Percentiles rank a stretch among this genome's conserved stretches.
These are phyloP conservation scores for Chlamydomonas sp. DNA, from an alignment of 139 green algal species.

Conservation along the genomic window DNA sequence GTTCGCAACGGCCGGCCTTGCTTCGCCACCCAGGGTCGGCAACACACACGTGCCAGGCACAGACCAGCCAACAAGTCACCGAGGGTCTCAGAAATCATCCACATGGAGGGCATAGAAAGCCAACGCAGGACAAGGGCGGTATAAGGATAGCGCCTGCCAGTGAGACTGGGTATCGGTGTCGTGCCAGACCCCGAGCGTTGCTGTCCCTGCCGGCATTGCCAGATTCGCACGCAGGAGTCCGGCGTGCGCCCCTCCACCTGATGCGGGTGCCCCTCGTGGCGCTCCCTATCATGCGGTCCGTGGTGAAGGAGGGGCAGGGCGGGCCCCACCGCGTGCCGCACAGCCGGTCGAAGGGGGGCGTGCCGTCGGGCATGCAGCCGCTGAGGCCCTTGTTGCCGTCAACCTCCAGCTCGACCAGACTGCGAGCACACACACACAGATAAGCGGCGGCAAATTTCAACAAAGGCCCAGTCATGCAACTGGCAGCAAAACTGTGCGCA, in stretches of 20 bases:
- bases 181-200: not conserved
- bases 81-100: too few relatives aligned
- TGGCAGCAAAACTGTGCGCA: too few relatives aligned
- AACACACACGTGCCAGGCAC: not conserved
- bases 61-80: too few relatives aligned
- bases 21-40: not conserved
- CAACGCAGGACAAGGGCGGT: too few relatives aligned
- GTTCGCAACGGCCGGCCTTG: not conserved
- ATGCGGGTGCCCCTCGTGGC: conserved; percentile 8
- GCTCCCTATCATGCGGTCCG: conserved; percentile 21
- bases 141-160: too few relatives aligned
- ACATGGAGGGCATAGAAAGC: too few relatives aligned
- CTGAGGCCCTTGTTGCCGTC: conserved; percentile 21
- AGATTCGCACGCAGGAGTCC: not conserved
- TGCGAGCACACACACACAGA: not conserved
- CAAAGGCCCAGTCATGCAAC: too few relatives aligned
- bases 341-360: conserved; percentile 2
- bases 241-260: not conserved
- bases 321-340: not conserved
- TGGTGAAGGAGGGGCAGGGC: conserved; percentile 36
- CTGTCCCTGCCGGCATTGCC: not conserved
- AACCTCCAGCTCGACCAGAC: conserved; percentile 37
- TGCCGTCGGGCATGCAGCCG: conserved; percentile 31
- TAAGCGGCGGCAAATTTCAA: too few relatives aligned
- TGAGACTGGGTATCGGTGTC: not conserved